These are phyloP conservation scores for Akanthomyces uredinophilus DNA, from an alignment of 2,329 filamentous ascomycete genomes.

Conservation along the genomic window DNA sequence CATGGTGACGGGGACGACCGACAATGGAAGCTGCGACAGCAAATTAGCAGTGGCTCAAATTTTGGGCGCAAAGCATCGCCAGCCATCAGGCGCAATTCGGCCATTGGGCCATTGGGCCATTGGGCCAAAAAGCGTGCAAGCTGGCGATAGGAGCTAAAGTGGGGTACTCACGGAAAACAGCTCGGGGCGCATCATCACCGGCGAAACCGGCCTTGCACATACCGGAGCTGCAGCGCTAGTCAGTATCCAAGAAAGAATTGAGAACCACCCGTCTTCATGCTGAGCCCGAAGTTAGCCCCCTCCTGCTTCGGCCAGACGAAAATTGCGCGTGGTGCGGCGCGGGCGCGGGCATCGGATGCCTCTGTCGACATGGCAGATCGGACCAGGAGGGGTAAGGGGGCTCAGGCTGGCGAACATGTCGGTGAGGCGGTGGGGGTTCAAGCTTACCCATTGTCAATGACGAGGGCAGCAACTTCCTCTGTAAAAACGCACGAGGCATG, in stretches of 20 bases:
- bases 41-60: conserved; percentile 1
- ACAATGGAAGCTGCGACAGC: conserved; percentile 66
- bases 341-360: background rate
- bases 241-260: conserved; percentile 26
- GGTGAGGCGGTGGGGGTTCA: conserved; percentile 33
- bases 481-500: conserved; percentile 34
- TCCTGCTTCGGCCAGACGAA: background rate
- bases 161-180: conserved; percentile 92
- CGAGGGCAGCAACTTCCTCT: conserved; percentile 99
- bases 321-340: background rate
- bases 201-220: conserved; percentile 99
- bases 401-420: conserved; percentile 23
- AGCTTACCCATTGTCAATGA: conserved; percentile 99
- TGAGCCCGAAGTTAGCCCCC: background rate
- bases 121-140: conserved; percentile 5
- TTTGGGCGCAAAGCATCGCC: background rate
- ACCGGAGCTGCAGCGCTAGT: conserved; percentile 72
- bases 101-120: conserved; percentile 2
- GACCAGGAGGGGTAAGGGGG: conserved; percentile 19
- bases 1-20: conserved; percentile 86
- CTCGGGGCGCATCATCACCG: conserved; percentile 99
- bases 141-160: conserved; percentile 26
- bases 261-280: background rate
- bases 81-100: background rate
- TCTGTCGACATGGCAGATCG: conserved; percentile 9